Conservation (phyloP, 352 stramenopile species). For the Salisapilia sapeloensis region DNA sequence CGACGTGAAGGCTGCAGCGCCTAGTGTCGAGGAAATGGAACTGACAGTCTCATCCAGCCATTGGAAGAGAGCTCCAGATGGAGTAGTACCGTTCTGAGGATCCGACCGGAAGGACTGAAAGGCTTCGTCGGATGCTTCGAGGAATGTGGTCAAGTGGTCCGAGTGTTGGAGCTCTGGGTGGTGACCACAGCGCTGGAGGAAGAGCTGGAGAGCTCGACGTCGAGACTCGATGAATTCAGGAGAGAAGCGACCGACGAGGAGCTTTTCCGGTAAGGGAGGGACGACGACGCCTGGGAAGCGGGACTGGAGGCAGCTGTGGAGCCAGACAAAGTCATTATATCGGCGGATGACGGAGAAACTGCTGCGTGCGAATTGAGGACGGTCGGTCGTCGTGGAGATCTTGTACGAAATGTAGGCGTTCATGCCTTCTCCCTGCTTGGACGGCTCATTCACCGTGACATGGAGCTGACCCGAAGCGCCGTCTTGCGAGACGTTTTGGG, state of each 20-base stretch:
- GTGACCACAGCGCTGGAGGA: slow-evolving; percentile 55
- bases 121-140: slow-evolving; percentile 63
- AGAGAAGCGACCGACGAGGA: slow-evolving; percentile 88
- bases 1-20: slow-evolving; percentile 7
- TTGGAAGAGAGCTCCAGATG: slow-evolving; percentile 55
- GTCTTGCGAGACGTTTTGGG: neutral
- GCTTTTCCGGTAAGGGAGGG: slow-evolving; percentile 91
- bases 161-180: slow-evolving; percentile 76
- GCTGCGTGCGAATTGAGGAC: slow-evolving; percentile 68
- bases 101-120: slow-evolving; percentile 46
- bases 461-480: slow-evolving; percentile 11
- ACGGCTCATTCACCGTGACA: slow-evolving; percentile 86
- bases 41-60: slow-evolving; percentile 78
- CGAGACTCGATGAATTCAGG: slow-evolving; percentile 84
- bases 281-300: slow-evolving; percentile 85
- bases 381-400: slow-evolving; percentile 65
- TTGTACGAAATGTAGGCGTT: slow-evolving; percentile 97
- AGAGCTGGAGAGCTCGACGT: slow-evolving; percentile 61
- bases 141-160: slow-evolving; percentile 68
- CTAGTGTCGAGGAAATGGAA: slow-evolving; percentile 66
- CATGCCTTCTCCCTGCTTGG: slow-evolving; percentile 94
- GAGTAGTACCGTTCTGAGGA: slow-evolving; percentile 21
- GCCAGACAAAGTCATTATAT: slow-evolving; percentile 94
- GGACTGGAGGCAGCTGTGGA: slow-evolving; percentile 78
- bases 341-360: slow-evolving; percentile 86